Conservation (phyloP, 2,329 filamentous ascomycete species). For the Colletotrichum coccodes region DNA sequence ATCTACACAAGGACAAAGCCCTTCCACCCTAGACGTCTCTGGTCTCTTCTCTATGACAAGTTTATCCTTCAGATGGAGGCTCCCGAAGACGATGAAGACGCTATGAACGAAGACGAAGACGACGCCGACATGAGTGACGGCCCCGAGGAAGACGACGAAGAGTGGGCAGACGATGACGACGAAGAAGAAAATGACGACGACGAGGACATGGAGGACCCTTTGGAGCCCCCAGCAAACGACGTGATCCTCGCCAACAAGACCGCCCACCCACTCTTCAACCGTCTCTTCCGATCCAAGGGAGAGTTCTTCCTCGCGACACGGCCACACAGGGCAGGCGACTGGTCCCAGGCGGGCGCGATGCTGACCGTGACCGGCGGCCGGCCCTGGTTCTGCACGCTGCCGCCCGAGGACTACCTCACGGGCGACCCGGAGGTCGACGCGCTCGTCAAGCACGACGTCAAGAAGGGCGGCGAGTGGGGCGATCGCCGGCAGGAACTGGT, state of each 20-base stretch:
- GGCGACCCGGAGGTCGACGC: conserved; percentile 58
- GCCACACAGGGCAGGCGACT: conserved; percentile 64
- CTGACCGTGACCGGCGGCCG: conserved; percentile 67
- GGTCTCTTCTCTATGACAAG: conserved; percentile 56
- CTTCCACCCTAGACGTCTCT: conserved; percentile 59
- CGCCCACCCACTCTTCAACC: conserved; percentile 59
- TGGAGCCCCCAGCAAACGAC: conserved; percentile 49
- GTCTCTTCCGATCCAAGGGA: conserved; percentile 72
- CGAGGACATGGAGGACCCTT: conserved; percentile 37
- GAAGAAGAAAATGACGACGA: conserved; percentile 36
- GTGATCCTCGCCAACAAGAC: conserved; percentile 66
- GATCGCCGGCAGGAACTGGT: conserved; percentile 78
- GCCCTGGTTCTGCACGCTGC: conserved; percentile 69
- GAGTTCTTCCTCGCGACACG: conserved; percentile 69
- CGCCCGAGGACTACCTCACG: conserved; percentile 59
- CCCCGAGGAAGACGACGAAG: conserved; percentile 18
- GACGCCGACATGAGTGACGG: conserved; percentile 43
- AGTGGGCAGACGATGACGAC: conserved; percentile 43
- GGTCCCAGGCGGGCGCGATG: conserved; percentile 74
- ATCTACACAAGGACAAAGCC: conserved; percentile 72
- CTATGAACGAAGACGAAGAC: conserved; percentile 38
- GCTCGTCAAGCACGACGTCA: conserved; percentile 60
- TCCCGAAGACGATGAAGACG: conserved; percentile 41
- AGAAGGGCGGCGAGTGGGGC: conserved; percentile 70
- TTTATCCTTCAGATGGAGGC: conserved; percentile 62